Base-by-base conservation (phyloP, 768 basidiomycete genomes). In the Hirschioporus abietinus region DNA sequence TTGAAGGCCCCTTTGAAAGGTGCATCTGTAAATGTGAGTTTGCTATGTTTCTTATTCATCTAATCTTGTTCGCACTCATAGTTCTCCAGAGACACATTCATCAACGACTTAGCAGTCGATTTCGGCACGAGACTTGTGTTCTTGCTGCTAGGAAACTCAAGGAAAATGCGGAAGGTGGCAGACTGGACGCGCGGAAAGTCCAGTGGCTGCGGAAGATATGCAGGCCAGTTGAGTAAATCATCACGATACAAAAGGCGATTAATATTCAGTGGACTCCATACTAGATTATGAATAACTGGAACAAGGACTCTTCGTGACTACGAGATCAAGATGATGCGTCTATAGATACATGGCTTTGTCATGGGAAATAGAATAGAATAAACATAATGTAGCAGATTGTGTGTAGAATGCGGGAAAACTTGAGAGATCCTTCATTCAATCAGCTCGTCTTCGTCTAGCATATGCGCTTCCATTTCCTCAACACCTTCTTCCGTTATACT, bases 181-280 rank as follows among this genome's bases (percentile, higher is more conserved):
- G 74, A 27, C 74, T 75, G 26, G 78, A 79, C 63, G 81, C 77
- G 66, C 76, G 76, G 71, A 83, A 78, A 64, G 72, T 82, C 63
- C 79, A 83, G 7, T 87, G 87, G 88, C 75, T 84, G 61, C 86
- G 82, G 70, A 78, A 78, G n/a, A 82, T 84, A 27, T 89, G 88
- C 60, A 61, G 30, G 20, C 60, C 60, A 25, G 60, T 61, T 34
- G 60, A 61, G 60, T 61, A 23, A 15, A 61, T 61, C n/a, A 25
- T 24, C 10, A 12, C 30, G 15, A 61, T 61, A n/a, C 58, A 26
- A 26, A 4, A 9, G 58, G 9, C n/a, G n/a, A 4, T 61, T 25
- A 61, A 23, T 24, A 8, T 15, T 25, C 23, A 25, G 15, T 34
- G 2, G 60, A 6, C 12, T 25, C 15, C 25, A 4, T 61, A 61